Conservation (phyloP, 176 grass and related monocot genomes). For the Pontederia paniculata region DNA sequence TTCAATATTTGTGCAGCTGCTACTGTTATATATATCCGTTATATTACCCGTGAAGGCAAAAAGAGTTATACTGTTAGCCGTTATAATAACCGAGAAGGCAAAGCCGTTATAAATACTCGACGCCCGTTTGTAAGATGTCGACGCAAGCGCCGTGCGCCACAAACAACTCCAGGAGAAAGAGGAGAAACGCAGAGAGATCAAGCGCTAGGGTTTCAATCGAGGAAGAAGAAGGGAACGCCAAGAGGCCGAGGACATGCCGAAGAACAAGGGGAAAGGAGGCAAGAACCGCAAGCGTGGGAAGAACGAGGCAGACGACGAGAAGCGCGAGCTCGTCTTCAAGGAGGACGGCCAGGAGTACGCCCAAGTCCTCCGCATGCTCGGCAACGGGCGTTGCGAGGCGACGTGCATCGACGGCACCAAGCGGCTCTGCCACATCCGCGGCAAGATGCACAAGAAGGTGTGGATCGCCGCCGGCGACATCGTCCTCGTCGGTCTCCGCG, state of each 20-base stretch:
- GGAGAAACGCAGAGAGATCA: too few relatives aligned
- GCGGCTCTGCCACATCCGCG: conserved; percentile 18
- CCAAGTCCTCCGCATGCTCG: conserved; percentile 18
- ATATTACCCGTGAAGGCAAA: too few relatives aligned
- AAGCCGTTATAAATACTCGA: too few relatives aligned
- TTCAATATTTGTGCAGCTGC: too few relatives aligned
- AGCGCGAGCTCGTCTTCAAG: conserved; percentile 17
- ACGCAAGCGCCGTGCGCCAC: too few relatives aligned
- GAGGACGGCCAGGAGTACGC: conserved; percentile 22
- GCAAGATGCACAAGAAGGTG: conserved; percentile 24
- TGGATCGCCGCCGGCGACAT: conserved; percentile 15
- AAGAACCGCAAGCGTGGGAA: conserved; percentile 20
- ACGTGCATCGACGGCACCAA: conserved; percentile 20
- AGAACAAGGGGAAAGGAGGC: conserved; percentile 21
- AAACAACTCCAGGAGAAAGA: too few relatives aligned
- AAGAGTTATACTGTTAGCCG: too few relatives aligned
- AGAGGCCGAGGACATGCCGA: conserved; percentile 1
- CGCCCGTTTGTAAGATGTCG: too few relatives aligned
- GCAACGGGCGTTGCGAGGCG: conserved; percentile 18
- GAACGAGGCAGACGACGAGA: conserved; percentile 24
- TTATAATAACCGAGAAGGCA: too few relatives aligned
- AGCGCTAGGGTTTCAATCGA: too few relatives aligned
- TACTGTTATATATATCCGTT: too few relatives aligned
- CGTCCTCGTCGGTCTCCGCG: conserved; percentile 15
- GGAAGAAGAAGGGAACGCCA: too few relatives aligned